Evolutionary conservation across 306 rosid species (phyloP).

Genomic region (Mimosa pudica): DNA sequence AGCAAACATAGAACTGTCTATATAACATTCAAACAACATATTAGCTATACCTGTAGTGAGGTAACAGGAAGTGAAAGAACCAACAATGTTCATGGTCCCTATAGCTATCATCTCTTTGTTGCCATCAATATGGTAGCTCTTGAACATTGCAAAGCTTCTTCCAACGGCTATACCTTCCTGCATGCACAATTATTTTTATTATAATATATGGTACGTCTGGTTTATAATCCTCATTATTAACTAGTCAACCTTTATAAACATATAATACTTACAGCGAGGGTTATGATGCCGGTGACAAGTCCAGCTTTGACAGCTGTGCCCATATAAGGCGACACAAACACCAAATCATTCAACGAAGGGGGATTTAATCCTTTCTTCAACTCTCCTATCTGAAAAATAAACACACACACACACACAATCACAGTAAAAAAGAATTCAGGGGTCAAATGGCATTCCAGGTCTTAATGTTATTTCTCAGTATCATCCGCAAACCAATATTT

Average conservation of each 20-base stretch:
- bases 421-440: too few species aligned
- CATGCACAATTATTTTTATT: slow-evolving; percentile 17
- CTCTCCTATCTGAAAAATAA: slow-evolving; percentile 62
- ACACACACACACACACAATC: neutral
- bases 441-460: too few species aligned
- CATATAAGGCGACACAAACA: slow-evolving; percentile 71
- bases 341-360: slow-evolving; percentile 58
- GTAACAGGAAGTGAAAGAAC: slow-evolving; percentile 94
- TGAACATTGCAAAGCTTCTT: slow-evolving; percentile 96
- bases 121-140: slow-evolving; percentile 88
- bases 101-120: slow-evolving; percentile 96
- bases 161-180: slow-evolving; percentile 99
- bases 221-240: neutral
- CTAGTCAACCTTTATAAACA: neutral
- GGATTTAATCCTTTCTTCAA: slow-evolving; percentile 86
- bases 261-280: slow-evolving; percentile 64
- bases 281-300: slow-evolving; percentile 62
- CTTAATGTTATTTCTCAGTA: too few species aligned
- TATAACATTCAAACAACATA: neutral
- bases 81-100: slow-evolving; percentile 91
- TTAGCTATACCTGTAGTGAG: slow-evolving; percentile 69
- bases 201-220: slow-evolving; percentile 1
- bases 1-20: too few species aligned
- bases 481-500: too few species aligned
- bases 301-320: slow-evolving; percentile 66